Conservation (phyloP, 106 monocot genomes). For the Acorus gramineus region DNA sequence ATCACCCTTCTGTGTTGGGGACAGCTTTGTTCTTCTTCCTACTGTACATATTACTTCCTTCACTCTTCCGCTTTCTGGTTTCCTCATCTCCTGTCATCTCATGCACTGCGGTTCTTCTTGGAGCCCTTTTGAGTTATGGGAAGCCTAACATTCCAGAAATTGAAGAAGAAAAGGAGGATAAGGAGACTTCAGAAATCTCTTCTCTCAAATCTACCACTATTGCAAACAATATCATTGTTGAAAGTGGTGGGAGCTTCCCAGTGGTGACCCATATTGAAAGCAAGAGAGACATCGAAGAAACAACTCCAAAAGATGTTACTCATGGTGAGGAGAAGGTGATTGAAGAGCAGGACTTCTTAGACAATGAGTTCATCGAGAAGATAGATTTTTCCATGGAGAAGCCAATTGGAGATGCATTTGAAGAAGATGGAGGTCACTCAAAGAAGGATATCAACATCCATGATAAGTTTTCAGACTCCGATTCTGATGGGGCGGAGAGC, state of each 20-base stretch:
- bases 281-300: slow-evolving; percentile 7
- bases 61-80: neutral
- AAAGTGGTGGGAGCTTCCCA: slow-evolving; percentile 1
- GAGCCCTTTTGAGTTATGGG: neutral
- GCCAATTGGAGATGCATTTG: slow-evolving; percentile 6
- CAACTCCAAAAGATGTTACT: slow-evolving; percentile 2
- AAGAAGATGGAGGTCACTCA: slow-evolving; percentile 6
- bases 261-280: slow-evolving; percentile 9
- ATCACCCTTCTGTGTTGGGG: neutral
- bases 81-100: slow-evolving; percentile 1
- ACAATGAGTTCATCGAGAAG: slow-evolving; percentile 3
- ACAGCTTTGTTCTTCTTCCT: neutral
- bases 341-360: neutral
- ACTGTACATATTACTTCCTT: slow-evolving; percentile 1
- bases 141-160: neutral
- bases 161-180: neutral
- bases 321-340: neutral
- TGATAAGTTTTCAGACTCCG: slow-evolving; percentile 32
- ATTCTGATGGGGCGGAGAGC: slow-evolving; percentile 44
- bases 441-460: slow-evolving; percentile 14
- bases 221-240: slow-evolving; percentile 4
- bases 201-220: neutral
- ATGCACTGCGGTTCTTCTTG: neutral
- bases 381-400: slow-evolving; percentile 15
- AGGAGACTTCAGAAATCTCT: neutral